Evolutionary conservation across 1,284 basidiomycete species (phyloP).

Genomic region (Singerocomus inundabilis): DNA sequence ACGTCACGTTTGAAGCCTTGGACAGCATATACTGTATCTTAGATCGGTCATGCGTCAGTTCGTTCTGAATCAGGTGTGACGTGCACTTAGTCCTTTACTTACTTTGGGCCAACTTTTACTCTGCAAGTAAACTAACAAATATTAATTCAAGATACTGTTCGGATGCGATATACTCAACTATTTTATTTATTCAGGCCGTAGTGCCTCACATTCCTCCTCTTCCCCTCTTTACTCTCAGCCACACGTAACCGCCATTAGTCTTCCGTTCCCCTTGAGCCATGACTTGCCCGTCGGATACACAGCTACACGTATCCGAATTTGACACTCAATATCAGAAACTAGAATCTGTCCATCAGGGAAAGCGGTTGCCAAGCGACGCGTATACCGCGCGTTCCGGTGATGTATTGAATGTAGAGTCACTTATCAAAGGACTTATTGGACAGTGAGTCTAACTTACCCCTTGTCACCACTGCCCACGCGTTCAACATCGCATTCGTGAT

Average conservation of each 20-base stretch:
- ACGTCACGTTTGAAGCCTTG: background rate
- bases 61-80: background rate
- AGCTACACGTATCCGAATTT: background rate
- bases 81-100: background rate
- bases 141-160: background rate
- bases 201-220: background rate
- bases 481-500: conserved; percentile 34
- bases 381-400: background rate
- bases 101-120: background rate
- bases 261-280: background rate
- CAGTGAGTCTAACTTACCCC: conserved; percentile 5
- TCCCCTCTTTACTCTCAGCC: background rate
- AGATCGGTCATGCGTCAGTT: too few relatives aligned
- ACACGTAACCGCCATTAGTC: background rate
- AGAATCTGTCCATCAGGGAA: background rate
- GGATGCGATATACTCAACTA: background rate
- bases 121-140: background rate
- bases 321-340: background rate
- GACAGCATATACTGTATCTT: too few relatives aligned
- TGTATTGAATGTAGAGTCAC: background rate
- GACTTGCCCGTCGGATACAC: background rate
- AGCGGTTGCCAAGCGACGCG: background rate
- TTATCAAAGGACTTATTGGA: conserved; percentile 11
- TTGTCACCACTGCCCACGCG: background rate
- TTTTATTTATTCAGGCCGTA: background rate